phyloP scores from a whole-genome alignment of 208 protist species.

The Balamuthia mandrillaris region DNA sequence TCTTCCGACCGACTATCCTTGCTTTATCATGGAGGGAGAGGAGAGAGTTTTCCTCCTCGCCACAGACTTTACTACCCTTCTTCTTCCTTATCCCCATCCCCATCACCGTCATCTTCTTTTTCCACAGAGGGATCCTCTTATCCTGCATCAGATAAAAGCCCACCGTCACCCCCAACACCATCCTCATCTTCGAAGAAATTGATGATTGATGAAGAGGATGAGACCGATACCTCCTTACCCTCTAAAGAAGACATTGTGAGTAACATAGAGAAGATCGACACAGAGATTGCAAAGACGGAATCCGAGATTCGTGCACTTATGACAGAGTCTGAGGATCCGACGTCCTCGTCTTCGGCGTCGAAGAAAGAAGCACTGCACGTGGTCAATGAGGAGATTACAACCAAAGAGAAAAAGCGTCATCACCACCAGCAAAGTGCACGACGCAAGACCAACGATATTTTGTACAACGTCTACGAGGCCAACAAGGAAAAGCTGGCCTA shows the following conservation, averaged over 20 bases:
- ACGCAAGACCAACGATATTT: not conserved
- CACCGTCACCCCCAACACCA: not conserved
- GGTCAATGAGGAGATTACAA: no score
- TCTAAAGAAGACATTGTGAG: slow-evolving; percentile 34
- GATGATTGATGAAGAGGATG: not conserved
- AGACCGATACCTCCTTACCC: not conserved
- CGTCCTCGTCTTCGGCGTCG: no score
- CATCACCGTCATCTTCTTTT: not conserved
- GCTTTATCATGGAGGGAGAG: not conserved
- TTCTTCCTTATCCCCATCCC: not conserved
- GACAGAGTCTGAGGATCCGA: no score
- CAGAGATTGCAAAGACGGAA: slow-evolving; percentile 37
- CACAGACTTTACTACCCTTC: not conserved
- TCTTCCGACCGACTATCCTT: not conserved
- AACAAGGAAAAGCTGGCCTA: slow-evolving; percentile 8
- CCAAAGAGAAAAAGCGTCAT: not conserved
- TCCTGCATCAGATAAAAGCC: not conserved
- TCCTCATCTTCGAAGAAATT: not conserved
- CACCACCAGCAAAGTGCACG: not conserved
- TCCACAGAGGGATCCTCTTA: not conserved
- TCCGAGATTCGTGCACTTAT: not conserved
- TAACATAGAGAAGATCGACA: slow-evolving; percentile 41
- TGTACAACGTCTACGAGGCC: slow-evolving; percentile 24
- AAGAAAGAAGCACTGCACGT: no score
- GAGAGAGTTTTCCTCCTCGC: not conserved